Evolutionary conservation across 2,329 filamentous ascomycete genomes (phyloP).

Genomic region (Aspergillus caelatus): DNA sequence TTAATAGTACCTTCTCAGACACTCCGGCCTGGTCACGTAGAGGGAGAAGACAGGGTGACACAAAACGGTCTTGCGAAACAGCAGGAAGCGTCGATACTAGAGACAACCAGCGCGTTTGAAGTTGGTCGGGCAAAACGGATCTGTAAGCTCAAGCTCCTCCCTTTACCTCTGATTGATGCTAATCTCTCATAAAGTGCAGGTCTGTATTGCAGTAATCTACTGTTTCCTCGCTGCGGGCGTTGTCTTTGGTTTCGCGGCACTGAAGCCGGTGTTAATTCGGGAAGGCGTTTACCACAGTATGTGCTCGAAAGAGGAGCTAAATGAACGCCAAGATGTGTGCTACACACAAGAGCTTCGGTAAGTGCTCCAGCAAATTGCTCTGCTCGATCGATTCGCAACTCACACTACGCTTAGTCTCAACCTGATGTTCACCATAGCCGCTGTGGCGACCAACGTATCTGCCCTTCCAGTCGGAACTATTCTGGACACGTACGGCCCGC

Average conservation of each 20-base stretch:
- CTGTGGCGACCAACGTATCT: conserved; percentile 83
- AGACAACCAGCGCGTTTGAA: conserved; percentile 54
- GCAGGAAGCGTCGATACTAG: conserved; percentile 20
- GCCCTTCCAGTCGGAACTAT: conserved; percentile 84
- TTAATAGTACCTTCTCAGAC: conserved; percentile 23
- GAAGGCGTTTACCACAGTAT: conserved; percentile 71
- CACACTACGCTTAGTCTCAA: conserved; percentile 61
- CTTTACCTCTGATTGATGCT: conserved; percentile 8
- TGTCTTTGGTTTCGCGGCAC: conserved; percentile 80
- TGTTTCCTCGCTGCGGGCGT: conserved; percentile 78
- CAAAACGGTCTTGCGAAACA: conserved; percentile 19
- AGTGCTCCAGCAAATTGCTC: neutral
- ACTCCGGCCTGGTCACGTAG: conserved; percentile 23
- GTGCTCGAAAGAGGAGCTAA: conserved; percentile 56
- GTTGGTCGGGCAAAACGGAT: conserved; percentile 57
- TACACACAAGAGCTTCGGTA: conserved; percentile 1
- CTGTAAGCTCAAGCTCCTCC: conserved; percentile 39
- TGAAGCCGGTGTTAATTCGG: conserved; percentile 78
- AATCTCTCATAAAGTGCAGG: conserved; percentile 59
- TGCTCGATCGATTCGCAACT: neutral
- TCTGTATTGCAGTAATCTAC: conserved; percentile 68
- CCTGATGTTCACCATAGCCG: conserved; percentile 89
- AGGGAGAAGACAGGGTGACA: conserved; percentile 9
- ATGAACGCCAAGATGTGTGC: conserved; percentile 13
- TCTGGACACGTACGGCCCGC: conserved; percentile 79